Base-by-base conservation (phyloP, 352 stramenopile genomes). In the Globisporangium radiosum region DNA sequence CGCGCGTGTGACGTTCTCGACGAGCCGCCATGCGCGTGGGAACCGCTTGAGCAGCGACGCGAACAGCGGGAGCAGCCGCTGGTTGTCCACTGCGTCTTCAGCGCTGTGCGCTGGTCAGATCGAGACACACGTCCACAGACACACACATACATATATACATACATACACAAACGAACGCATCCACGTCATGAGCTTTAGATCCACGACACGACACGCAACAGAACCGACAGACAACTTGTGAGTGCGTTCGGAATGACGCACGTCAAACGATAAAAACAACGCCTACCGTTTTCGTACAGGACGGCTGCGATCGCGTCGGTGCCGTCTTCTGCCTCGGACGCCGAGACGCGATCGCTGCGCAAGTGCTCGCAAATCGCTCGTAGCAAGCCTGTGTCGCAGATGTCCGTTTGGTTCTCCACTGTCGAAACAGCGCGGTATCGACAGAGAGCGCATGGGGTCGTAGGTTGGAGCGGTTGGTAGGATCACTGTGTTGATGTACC, bases 331-430 rank as follows among this genome's bases (percentile, higher is more conserved):
- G 59, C 68, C 54, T 75, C 62, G 1, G 71, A 60, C 8, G 66
- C 64, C 9, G 25, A 63, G 14, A 76, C 17, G 7, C 7, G 4
- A 15, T 9, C 36, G 25, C 39, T 56, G 17, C 38, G 43, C 1
- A 82, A 37, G 3, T 60, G 63, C 4, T 66, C 57, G 33, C 66
- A 66, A 59, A 89, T 63, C 7, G 56, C 17, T 3, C 60, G 57
- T 10, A 81, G 56, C 5, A 85, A 38, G 2, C 76, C 75, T 47
- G 54, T 42, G 7, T 60, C 50, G 7, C 57, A 66, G n/a, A 83
- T 79, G 11, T 81, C 71, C 10, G 54, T 39, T 52, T 89, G 79
- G 37, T 89, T 89, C 36, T 87, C 75, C 38, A 60, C 79, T 87
- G 45, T 10, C 39, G 6, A 33, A n/a, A 44, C 40, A 44, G 40